Percentiles rank a stretch among this genome's conserved stretches.
These are phyloP conservation scores for Camelina sativa DNA, from an alignment of 345 rosid genomes.

Conservation along the genomic window DNA sequence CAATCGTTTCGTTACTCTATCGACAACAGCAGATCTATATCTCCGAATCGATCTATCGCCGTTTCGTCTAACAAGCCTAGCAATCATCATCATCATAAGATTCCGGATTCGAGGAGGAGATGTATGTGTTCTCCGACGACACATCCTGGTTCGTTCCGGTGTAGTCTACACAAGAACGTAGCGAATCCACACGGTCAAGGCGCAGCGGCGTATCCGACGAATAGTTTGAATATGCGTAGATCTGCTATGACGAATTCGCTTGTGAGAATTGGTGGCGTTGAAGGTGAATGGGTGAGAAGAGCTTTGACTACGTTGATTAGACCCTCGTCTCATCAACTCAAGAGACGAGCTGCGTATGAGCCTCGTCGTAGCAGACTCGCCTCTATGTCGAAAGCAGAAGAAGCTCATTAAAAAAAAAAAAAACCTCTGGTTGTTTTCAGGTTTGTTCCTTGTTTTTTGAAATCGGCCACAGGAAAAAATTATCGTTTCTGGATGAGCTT, in stretches of 20 bases:
- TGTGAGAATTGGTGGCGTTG: slow-evolving; percentile 93
- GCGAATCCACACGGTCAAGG: slow-evolving; percentile 44
- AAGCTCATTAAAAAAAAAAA: background rate
- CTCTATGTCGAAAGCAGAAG: slow-evolving; percentile 58
- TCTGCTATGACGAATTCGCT: slow-evolving; percentile 92
- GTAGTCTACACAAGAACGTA: slow-evolving; percentile 65
- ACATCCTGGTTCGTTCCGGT: slow-evolving; percentile 87
- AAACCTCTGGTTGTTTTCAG: slow-evolving; percentile 16
- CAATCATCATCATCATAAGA: slow-evolving; percentile 28
- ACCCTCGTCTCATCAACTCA: slow-evolving; percentile 86
- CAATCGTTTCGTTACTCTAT: slow-evolving; percentile 66
- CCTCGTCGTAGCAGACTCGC: slow-evolving; percentile 78
- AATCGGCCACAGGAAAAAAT: slow-evolving; percentile 19
- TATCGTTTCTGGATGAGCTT: slow-evolving; percentile 36
- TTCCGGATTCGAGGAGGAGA: slow-evolving; percentile 51
- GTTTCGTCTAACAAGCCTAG: slow-evolving; percentile 46
- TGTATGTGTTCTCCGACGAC: slow-evolving; percentile 95
- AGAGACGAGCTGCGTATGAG: slow-evolving; percentile 64
- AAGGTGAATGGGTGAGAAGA: slow-evolving; percentile 90
- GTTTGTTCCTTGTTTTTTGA: slow-evolving; percentile 43
- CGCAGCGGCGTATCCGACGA: slow-evolving; percentile 49
- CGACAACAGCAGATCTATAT: slow-evolving; percentile 58
- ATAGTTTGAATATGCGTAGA: slow-evolving; percentile 73
- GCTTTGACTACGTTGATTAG: slow-evolving; percentile 84
- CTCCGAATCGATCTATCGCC: slow-evolving; percentile 59